These are phyloP conservation scores for Solanum habrochaites DNA, from an alignment of 257 asterid species.

Conservation along the genomic window DNA sequence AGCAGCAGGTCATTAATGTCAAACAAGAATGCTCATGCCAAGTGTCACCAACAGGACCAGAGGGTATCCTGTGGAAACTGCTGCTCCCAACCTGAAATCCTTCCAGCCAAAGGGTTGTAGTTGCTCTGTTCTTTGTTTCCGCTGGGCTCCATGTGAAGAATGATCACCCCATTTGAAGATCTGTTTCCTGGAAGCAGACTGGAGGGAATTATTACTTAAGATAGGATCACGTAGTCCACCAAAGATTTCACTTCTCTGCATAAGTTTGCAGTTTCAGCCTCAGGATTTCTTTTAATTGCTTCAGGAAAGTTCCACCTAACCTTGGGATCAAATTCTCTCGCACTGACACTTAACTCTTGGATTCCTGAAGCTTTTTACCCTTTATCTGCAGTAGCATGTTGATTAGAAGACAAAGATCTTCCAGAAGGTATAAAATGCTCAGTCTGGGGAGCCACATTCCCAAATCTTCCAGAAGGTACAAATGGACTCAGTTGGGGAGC, in stretches of 20 bases:
- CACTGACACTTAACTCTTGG: constrained; percentile 12
- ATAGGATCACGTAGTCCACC: constrained; percentile 8
- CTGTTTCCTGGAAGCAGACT: constrained; percentile 14
- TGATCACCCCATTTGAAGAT: neutral
- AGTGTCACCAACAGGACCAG: constrained; percentile 1
- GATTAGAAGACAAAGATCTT: constrained; percentile 11
- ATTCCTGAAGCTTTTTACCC: constrained; percentile 9
- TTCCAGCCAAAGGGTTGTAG: constrained; percentile 7
- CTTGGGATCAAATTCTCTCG: constrained; percentile 9
- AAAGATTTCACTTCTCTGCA: constrained; percentile 26
- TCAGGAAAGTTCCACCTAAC: constrained; percentile 12
- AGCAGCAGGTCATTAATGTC: constrained; percentile 73
- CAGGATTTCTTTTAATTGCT: constrained; percentile 25
- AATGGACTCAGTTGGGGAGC: constrained; percentile 20
- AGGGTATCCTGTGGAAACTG: constrained; percentile 26
- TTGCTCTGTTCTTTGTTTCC: constrained; percentile 10
- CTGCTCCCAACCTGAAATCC: constrained; percentile 17
- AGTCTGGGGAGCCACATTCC: constrained; percentile 17
- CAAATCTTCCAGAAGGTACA: constrained; percentile 10
- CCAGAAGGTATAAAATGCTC: constrained; percentile 18
- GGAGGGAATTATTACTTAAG: constrained; percentile 10
- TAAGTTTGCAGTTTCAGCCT: constrained; percentile 15
- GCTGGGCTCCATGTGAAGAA: constrained; percentile 13
- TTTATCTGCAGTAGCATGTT: constrained; percentile 20
- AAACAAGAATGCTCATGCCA: constrained; percentile 62